These are phyloP conservation scores for Multifurca ochricompacta DNA, from an alignment of 768 basidiomycete genomes.

Conservation along the genomic window DNA sequence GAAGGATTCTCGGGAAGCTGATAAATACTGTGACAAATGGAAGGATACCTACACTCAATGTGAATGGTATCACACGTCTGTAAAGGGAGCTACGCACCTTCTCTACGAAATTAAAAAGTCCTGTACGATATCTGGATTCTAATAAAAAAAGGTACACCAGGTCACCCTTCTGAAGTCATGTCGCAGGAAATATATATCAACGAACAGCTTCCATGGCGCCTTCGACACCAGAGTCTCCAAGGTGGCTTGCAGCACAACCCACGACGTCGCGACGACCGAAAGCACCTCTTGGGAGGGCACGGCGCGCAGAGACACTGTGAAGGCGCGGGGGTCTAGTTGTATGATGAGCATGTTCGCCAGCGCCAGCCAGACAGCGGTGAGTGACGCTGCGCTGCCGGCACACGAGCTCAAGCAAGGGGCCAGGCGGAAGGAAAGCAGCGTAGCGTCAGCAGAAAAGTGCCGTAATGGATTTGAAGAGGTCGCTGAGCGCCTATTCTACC, in stretches of 20 bases:
- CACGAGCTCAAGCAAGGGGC: constrained; percentile 72
- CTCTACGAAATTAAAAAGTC: constrained; percentile 77
- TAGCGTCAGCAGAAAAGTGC: constrained; percentile 68
- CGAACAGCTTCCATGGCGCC: constrained; percentile 67
- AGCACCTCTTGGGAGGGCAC: constrained; percentile 50
- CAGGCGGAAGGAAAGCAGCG: constrained; percentile 76
- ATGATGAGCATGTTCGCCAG: constrained; percentile 73
- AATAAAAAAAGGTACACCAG: not conserved
- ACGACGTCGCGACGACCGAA: constrained; percentile 48
- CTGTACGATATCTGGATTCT: constrained; percentile 92
- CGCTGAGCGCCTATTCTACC: constrained; percentile 61
- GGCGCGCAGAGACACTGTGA: constrained; percentile 38
- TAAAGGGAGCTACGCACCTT: constrained; percentile 35
- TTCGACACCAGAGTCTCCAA: constrained; percentile 44
- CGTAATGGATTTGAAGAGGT: constrained; percentile 81
- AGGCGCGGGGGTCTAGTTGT: constrained; percentile 69
- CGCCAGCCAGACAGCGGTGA: constrained; percentile 80
- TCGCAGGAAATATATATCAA: constrained; percentile 3
- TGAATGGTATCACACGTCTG: not conserved
- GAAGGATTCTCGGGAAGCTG: constrained; percentile 55
- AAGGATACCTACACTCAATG: constrained; percentile 35
- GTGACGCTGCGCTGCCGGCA: constrained; percentile 66
- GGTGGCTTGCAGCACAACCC: constrained; percentile 51
- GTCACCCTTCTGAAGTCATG: not conserved
- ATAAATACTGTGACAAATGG: constrained; percentile 53